These are phyloP conservation scores for Stemphylium beticola DNA, from an alignment of 2,329 filamentous ascomycete genomes.

Conservation along the genomic window DNA sequence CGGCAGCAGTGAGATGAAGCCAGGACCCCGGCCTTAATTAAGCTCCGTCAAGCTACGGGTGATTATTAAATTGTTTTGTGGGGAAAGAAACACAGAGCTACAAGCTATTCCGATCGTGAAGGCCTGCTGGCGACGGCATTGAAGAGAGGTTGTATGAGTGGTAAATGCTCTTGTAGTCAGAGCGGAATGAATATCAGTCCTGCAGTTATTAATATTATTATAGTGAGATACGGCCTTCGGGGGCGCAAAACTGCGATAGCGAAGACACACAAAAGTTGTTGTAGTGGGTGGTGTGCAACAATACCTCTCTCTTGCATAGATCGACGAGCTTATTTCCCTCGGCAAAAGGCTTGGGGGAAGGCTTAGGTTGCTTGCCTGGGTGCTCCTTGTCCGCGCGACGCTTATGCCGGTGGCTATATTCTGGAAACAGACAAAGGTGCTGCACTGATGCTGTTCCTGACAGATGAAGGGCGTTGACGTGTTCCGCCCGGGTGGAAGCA, in stretches of 20 bases:
- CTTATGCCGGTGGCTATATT: constrained; percentile 1
- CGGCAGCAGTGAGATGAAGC: too few relatives aligned
- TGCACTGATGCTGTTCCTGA: not conserved
- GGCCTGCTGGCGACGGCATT: too few relatives aligned
- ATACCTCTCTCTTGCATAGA: not conserved
- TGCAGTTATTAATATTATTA: too few relatives aligned
- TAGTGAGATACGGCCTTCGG: too few relatives aligned
- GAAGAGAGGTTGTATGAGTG: too few relatives aligned
- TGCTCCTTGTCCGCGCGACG: not conserved
- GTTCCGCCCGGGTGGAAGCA: not conserved
- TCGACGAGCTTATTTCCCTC: constrained; percentile 11
- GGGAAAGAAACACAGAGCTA: not conserved
- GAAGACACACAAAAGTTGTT: too few relatives aligned
- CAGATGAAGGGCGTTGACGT: not conserved
- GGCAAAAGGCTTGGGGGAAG: constrained; percentile 14
- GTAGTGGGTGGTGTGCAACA: not conserved
- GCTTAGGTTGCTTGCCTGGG: constrained; percentile 6
- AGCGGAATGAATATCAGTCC: too few relatives aligned
- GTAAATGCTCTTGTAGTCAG: too few relatives aligned
- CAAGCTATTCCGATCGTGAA: too few relatives aligned
- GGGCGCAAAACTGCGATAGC: too few relatives aligned
- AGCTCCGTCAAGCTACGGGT: constrained; percentile 8
- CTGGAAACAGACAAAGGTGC: not conserved
- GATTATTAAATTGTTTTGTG: constrained; percentile 8
- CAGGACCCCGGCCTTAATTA: constrained; percentile 4